Evolutionary conservation across 1,284 basidiomycete species (phyloP).

Genomic region (Prillingera fragicola): DNA sequence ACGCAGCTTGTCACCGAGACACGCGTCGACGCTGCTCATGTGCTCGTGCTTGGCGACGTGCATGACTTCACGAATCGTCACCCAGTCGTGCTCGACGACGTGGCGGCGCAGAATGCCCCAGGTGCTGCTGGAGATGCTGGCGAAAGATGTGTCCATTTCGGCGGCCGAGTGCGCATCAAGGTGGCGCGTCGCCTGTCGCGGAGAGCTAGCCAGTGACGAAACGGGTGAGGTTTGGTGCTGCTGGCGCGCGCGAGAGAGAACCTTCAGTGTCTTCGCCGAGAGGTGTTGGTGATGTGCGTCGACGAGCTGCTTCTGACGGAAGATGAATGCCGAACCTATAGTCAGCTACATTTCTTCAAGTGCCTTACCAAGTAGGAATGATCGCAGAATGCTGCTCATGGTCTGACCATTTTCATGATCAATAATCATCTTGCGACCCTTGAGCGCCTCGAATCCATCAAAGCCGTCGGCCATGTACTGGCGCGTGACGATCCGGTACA

Average conservation of each 20-base stretch:
- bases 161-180: neutral
- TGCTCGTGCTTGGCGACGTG: conserved; percentile 62
- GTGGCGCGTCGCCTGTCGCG: neutral
- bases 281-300: conserved; percentile 36
- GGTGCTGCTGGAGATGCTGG: neutral
- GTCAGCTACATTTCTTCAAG: neutral
- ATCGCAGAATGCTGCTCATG: conserved; percentile 74
- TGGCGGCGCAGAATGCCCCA: conserved; percentile 25
- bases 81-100: conserved; percentile 51
- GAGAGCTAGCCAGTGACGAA: conserved; percentile 19
- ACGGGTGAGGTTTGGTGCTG: conserved; percentile 20
- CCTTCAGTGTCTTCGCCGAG: conserved; percentile 30
- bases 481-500: conserved; percentile 63
- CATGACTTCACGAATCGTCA: conserved; percentile 57
- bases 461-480: conserved; percentile 52
- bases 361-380: conserved; percentile 71
- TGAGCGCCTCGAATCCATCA: conserved; percentile 72
- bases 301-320: conserved; percentile 45
- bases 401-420: conserved; percentile 80
- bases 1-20: conserved; percentile 53
- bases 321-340: conserved; percentile 47
- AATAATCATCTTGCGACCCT: conserved; percentile 63
- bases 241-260: conserved; percentile 28
- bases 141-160: neutral
- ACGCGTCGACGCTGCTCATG: conserved; percentile 69